A percentile compares a stretch with the other conserved stretches of the same genome.
phyloP scores from a whole-genome alignment of 2,329 filamentous ascomycete species.

The Tolypocladium album region DNA sequence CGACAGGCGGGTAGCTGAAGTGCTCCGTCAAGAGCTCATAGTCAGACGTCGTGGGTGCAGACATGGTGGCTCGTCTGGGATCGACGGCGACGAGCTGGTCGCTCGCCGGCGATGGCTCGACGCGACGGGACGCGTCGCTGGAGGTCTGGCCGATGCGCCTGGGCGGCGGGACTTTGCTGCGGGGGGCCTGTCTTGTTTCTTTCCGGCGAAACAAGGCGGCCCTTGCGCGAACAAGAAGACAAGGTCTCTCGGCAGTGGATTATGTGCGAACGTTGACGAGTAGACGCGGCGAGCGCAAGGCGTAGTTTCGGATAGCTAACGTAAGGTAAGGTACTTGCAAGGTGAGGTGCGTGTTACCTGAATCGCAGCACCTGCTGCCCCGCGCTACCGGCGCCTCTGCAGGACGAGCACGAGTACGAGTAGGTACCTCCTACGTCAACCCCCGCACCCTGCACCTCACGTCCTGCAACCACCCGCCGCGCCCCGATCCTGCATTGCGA shows the following conservation, averaged over 20 bases:
- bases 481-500: background rate
- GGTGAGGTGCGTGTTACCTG: too few relatives aligned
- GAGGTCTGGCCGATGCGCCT: background rate
- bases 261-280: background rate
- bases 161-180: background rate
- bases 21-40: conserved; percentile 82
- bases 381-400: background rate
- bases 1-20: conserved; percentile 86
- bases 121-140: conserved; percentile 9
- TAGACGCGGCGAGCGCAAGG: background rate
- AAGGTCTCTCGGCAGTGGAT: background rate
- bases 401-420: too few relatives aligned
- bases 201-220: background rate
- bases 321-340: too few relatives aligned
- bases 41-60: conserved; percentile 30
- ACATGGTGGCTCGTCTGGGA: conserved; percentile 12
- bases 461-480: background rate
- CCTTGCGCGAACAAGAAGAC: background rate
- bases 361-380: background rate
- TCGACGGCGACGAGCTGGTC: background rate
- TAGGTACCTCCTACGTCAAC: background rate
- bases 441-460: background rate
- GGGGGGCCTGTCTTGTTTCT: background rate
- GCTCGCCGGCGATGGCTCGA: background rate
- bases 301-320: background rate